Conservation (phyloP, 805 yeast species). For the Yarrowia hollandica region DNA sequence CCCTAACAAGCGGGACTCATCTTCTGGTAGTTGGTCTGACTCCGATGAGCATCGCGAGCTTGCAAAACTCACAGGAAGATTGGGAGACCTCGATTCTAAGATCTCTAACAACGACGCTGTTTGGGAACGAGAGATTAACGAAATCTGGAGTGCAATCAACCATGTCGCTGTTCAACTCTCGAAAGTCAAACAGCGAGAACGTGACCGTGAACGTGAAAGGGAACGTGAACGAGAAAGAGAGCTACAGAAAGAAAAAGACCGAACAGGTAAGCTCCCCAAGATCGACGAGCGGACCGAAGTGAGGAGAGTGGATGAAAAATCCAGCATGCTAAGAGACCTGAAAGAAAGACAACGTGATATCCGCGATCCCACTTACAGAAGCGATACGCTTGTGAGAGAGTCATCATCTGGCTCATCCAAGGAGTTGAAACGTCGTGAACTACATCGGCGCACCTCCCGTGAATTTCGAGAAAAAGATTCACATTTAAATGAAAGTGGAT, state of each 20-base stretch:
- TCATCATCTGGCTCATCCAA: constrained; percentile 21
- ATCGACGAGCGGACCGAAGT: constrained; percentile 12
- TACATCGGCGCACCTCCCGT: constrained; percentile 13
- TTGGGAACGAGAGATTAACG: constrained; percentile 19
- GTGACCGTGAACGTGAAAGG: constrained; percentile 25
- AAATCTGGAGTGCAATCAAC: constrained; percentile 27
- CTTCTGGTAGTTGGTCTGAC: constrained; percentile 5
- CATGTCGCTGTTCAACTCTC: constrained; percentile 22
- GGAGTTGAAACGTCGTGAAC: constrained; percentile 19
- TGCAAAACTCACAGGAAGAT: constrained; percentile 8
- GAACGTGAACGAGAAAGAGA: constrained; percentile 12
- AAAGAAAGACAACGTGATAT: constrained; percentile 7
- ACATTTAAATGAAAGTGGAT: constrained; percentile 4
- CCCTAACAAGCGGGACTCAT: constrained; percentile 5
- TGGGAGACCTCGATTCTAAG: constrained; percentile 11
- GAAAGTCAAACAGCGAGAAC: constrained; percentile 22
- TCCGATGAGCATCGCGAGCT: constrained; percentile 18
- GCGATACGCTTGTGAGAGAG: constrained; percentile 1
- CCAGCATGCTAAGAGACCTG: constrained; percentile 1
- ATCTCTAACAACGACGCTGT: constrained; percentile 26
- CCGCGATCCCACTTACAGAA: constrained; percentile 12
- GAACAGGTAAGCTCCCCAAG: constrained; percentile 9
- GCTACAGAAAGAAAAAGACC: constrained; percentile 1
- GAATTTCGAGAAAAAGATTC: constrained; percentile 18
- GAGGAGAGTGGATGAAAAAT: not conserved